Evolutionary conservation across 352 stramenopile species (phyloP), one percentile per base, ranked within the genome.

Genomic region (Stephanocyclus meneghinianus): DNA sequence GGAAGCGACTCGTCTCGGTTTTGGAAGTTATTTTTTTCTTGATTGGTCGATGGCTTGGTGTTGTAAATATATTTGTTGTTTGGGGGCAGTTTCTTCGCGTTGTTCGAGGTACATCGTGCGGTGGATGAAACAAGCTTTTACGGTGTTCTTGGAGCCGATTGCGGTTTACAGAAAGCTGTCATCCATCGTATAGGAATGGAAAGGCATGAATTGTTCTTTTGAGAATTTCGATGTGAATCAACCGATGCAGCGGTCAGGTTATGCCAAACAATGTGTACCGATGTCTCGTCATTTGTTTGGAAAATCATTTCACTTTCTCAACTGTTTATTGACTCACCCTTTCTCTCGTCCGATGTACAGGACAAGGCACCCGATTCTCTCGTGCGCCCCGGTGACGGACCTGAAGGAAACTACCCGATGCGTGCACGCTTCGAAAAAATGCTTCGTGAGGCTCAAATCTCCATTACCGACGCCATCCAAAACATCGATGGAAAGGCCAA

Each of bases 401-500:
- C 88, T 18, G 87, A 92, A 5, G 88, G 86, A 65, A 91, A 91
- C 67, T 91, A 82, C 59, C 86, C 79, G 37, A 92, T 92, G 87
- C 71, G 87, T 35, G 78, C 81, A 13, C 88, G 87, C 50, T 90
- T 93, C 67, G 88, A 93, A 70, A 79, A 88, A 80, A 94, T 94
- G 89, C 70, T 84, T 47, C 79, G 89, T 18, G 80, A 91, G 18
- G 89, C 84, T 5, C 89, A 94, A 80, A 80, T 88, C 50, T 78
- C 74, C 47, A 94, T 94, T 50, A 91, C 86, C 18, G 71, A 83
- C 16, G 86, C 82, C 29, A 91, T 94, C 71, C 67, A 86, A 74
- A 83, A 94, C 48, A 92, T 98, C 40, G 96, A 98, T 78, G 95
- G 95, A 55, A 94, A 93, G 47, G 90, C 63, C 13, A 96, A 93